phyloP scores from a whole-genome alignment of 352 stramenopile genomes.

The Aphanomyces invadans region DNA sequence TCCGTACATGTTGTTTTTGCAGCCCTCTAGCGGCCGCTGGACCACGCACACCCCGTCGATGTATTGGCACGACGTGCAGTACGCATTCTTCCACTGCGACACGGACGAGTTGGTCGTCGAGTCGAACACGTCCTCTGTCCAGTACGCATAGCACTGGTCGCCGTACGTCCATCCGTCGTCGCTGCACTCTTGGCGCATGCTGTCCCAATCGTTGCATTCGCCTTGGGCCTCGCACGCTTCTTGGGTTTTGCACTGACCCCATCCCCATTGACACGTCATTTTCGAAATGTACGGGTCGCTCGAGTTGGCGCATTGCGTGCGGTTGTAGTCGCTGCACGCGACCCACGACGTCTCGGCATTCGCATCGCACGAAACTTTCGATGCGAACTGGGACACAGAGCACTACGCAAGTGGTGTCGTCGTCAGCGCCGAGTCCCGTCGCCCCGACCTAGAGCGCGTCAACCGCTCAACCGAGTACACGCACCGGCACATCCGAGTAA shows the following conservation, averaged over 20 bases:
- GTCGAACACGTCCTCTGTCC: not conserved
- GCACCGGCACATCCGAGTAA: not conserved
- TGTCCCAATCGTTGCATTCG: constrained; percentile 17
- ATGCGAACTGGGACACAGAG: not conserved
- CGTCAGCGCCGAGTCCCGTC: too few relatives aligned
- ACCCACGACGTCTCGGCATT: not conserved
- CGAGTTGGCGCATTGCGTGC: not conserved
- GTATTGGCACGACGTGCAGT: not conserved
- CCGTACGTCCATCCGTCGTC: constrained; percentile 6
- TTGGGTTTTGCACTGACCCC: not conserved
- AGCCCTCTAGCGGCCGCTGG: not conserved
- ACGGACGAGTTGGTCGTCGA: not conserved
- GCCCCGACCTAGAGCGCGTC: too few relatives aligned
- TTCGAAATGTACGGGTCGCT: not conserved
- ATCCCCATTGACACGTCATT: not conserved
- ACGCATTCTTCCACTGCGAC: not conserved
- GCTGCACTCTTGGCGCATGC: not conserved
- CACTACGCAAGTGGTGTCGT: constrained; percentile 18
- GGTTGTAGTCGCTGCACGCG: not conserved
- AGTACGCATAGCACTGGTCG: constrained; percentile 11
- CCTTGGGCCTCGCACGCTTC: constrained; percentile 10
- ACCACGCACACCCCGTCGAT: constrained; percentile 6
- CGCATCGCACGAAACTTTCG: not conserved
- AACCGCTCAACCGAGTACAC: too few relatives aligned
- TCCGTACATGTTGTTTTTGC: constrained; percentile 14